phyloP scores from a whole-genome alignment of 1,284 basidiomycete species.

The Sporisorium scitamineum region DNA sequence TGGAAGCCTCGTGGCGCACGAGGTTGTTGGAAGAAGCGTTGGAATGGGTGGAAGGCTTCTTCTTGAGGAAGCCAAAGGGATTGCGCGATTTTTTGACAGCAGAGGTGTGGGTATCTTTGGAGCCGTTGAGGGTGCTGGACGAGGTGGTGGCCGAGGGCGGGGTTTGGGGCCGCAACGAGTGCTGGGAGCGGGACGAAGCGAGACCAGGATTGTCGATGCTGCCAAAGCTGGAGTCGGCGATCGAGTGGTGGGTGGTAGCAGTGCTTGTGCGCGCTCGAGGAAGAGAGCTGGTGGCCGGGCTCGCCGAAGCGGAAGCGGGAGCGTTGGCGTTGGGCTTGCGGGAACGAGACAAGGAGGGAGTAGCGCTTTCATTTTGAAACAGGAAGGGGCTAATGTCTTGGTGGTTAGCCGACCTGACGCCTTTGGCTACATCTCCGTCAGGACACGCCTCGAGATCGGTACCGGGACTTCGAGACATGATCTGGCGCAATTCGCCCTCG shows the following conservation, averaged over 20 bases:
- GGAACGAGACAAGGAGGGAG: slow-evolving; percentile 16
- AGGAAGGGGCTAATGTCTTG: slow-evolving; percentile 59
- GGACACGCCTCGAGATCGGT: not conserved
- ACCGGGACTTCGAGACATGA: slow-evolving; percentile 36
- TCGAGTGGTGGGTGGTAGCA: slow-evolving; percentile 12
- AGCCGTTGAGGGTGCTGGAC: slow-evolving; percentile 44
- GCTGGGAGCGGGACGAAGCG: slow-evolving; percentile 33
- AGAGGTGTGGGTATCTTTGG: slow-evolving; percentile 23
- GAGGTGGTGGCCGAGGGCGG: slow-evolving; percentile 53
- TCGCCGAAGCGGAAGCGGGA: not conserved
- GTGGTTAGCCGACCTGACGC: slow-evolving; percentile 31
- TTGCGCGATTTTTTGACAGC: slow-evolving; percentile 54
- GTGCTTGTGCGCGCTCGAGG: slow-evolving; percentile 22
- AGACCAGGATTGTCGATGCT: slow-evolving; percentile 16
- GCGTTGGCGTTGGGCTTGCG: not conserved
- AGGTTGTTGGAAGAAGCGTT: slow-evolving; percentile 30
- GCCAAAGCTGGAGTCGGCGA: slow-evolving; percentile 27
- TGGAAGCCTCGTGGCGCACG: slow-evolving; percentile 33
- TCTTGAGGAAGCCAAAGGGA: slow-evolving; percentile 59
- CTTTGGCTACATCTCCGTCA: slow-evolving; percentile 34
- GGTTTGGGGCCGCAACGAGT: slow-evolving; percentile 38
- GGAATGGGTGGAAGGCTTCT: slow-evolving; percentile 48
- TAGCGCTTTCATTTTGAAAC: slow-evolving; percentile 35
- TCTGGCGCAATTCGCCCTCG: slow-evolving; percentile 44
- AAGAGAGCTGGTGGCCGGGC: slow-evolving; percentile 14